Evolutionary conservation across 352 stramenopile genomes (phyloP), one percentile per base, ranked within the genome.

Genomic region (Pythium inflatum): DNA sequence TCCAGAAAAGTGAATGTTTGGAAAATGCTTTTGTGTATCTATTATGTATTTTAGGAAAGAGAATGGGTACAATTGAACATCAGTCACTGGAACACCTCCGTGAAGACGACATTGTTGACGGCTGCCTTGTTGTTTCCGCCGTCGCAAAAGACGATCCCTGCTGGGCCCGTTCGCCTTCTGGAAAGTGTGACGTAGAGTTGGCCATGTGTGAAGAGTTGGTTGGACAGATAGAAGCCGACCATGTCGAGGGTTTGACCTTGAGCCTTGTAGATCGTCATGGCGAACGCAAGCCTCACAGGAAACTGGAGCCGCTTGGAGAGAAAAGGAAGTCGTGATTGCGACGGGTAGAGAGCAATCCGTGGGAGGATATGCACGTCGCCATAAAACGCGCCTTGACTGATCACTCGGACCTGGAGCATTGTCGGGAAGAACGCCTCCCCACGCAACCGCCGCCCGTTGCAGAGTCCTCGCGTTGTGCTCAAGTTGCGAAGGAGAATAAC

Each of bases 171-270:
- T 40, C 48, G 48, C 24, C 25, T 56, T 16, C 72, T 12, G 0
- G 64, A 79, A 0, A 74, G 50, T 20, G 63, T 64, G 2, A 79
- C 68, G 43, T 78, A 75, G 0, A 75, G 46, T 45, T 75, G 72
- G 12, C 67, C 66, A 24, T 75, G 66, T 1, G 62, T 28, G 40
- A 78, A 73, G 9, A 65, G 58, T 25, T 56, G 66, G 0, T 2
- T n/a, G 6, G 57, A 51, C 0, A 78, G 49, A 22, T 73, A 78
- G 0, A 78, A 2, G 0, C 41, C 66, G 5, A 78, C 7, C 38
- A 73, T 59, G 20, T 62, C 43, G 1, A 75, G 5, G 0, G 63
- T 66, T 20, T 78, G 67, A 0, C 62, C 63, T 33, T 75, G 72
- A 18, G 67, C 56, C 49, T 74, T 74, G 60, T 74, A 66, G 59